Percentiles rank a stretch among this genome's conserved stretches.
Evolutionary conservation across 768 basidiomycete genomes (phyloP).

Genomic region (Boletus patriciae): DNA sequence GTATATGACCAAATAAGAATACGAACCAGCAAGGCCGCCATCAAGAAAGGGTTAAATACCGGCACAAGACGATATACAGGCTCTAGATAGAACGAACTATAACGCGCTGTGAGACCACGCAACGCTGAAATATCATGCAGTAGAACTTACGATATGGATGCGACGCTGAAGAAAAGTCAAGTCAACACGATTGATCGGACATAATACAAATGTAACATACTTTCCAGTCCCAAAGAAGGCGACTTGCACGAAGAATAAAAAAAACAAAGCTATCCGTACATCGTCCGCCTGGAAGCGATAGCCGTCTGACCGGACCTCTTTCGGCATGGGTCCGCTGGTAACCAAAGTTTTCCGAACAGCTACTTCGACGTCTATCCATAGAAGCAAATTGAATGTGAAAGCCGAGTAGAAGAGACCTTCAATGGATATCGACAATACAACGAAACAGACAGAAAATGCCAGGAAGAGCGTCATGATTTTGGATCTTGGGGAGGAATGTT

Average conservation of each 20-base stretch:
- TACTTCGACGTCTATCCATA: conserved; percentile 69
- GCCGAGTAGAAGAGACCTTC: conserved; percentile 80
- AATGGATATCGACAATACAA: conserved; percentile 77
- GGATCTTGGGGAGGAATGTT: conserved; percentile 42
- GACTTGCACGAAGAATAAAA: conserved; percentile 83
- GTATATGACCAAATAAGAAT: not conserved
- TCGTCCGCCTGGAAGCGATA: conserved; percentile 60
- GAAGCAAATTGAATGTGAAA: conserved; percentile 58
- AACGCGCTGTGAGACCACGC: not conserved
- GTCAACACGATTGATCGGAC: not conserved
- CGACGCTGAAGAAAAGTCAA: conserved; percentile 48
- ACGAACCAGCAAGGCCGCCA: conserved; percentile 69
- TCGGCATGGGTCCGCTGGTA: not conserved
- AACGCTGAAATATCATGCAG: not conserved
- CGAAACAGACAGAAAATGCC: conserved; percentile 71
- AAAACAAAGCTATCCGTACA: conserved; percentile 73
- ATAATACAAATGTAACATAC: conserved; percentile 41
- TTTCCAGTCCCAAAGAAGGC: conserved; percentile 87
- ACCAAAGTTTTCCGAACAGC: conserved; percentile 19
- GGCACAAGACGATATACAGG: conserved; percentile 87
- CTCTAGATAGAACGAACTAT: conserved; percentile 79
- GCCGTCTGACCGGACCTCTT: conserved; percentile 2
- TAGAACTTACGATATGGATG: conserved; percentile 72
- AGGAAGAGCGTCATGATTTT: conserved; percentile 65
- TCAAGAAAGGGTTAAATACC: conserved; percentile 81